phyloP scores from a whole-genome alignment of 805 yeast genomes.

The Maudiozyma saulgeensis region DNA sequence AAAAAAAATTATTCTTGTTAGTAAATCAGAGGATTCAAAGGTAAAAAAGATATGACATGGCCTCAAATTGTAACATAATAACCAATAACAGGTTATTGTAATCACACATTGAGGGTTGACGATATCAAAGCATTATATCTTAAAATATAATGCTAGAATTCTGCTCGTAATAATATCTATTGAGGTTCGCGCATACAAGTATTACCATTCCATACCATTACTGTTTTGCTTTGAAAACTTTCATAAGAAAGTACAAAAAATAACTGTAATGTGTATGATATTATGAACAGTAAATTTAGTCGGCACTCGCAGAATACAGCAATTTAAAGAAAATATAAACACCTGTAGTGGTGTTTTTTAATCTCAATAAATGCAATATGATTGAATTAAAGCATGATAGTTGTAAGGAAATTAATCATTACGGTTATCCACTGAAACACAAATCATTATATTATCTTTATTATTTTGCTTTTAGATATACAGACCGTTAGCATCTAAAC shows the following conservation, averaged over 20 bases:
- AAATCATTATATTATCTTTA: background rate
- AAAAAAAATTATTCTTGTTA: slow-evolving; percentile 22
- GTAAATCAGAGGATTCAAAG: background rate
- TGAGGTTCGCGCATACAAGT: slow-evolving; percentile 3
- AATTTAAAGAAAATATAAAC: background rate
- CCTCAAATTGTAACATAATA: background rate
- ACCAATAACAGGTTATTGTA: background rate
- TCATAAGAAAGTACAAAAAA: background rate
- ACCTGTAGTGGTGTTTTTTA: no score
- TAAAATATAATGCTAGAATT: slow-evolving; percentile 3
- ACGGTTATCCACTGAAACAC: no score
- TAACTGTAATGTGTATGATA: background rate
- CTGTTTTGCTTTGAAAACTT: no score
- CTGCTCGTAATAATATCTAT: slow-evolving; percentile 5
- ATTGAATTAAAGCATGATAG: no score
- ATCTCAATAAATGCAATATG: no score
- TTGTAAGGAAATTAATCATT: no score
- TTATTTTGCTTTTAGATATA: background rate
- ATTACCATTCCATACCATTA: background rate
- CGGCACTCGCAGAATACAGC: slow-evolving; percentile 8
- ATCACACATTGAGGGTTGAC: background rate
- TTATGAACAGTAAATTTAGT: background rate
- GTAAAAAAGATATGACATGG: background rate
- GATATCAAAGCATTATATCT: no score
- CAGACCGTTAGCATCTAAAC: no score